Conservation (phyloP, 805 yeast species). For the Teunomyces gatunensis region DNA sequence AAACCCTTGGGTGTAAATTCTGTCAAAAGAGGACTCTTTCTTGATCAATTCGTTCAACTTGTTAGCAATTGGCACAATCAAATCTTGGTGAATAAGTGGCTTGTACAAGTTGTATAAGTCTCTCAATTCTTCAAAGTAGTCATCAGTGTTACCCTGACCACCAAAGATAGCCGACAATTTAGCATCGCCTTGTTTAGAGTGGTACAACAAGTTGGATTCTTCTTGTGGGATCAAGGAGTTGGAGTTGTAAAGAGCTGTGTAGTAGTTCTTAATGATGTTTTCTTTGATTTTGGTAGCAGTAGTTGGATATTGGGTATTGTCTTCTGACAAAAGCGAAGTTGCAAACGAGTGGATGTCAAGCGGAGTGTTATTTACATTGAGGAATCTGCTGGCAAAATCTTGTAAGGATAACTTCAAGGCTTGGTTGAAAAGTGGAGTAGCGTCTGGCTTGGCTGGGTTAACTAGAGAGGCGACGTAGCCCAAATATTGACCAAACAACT, state of each 20-base stretch:
- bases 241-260: constrained; percentile 35
- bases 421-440: constrained; percentile 53
- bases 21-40: constrained; percentile 61
- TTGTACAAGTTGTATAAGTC: constrained; percentile 76
- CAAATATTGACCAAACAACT: constrained; percentile 77
- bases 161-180: constrained; percentile 85
- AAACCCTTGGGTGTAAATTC: constrained; percentile 90
- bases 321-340: constrained; percentile 55
- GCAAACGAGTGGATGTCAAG: constrained; percentile 89
- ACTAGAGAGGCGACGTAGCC: constrained; percentile 62
- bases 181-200: constrained; percentile 56
- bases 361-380: constrained; percentile 42
- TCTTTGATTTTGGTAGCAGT: constrained; percentile 66
- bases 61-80: constrained; percentile 66
- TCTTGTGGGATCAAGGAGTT: constrained; percentile 21
- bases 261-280: constrained; percentile 73
- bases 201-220: constrained; percentile 55
- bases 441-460: constrained; percentile 43
- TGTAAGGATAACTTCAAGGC: constrained; percentile 66
- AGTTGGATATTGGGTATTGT: constrained; percentile 54
- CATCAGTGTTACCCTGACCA: constrained; percentile 98
- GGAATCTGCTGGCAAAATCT: constrained; percentile 83
- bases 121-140: constrained; percentile 93
- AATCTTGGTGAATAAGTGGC: constrained; percentile 62
- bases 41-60: constrained; percentile 67